phyloP scores from a whole-genome alignment of 2,329 filamentous ascomycete species.

The Diaporthe ampelina region DNA sequence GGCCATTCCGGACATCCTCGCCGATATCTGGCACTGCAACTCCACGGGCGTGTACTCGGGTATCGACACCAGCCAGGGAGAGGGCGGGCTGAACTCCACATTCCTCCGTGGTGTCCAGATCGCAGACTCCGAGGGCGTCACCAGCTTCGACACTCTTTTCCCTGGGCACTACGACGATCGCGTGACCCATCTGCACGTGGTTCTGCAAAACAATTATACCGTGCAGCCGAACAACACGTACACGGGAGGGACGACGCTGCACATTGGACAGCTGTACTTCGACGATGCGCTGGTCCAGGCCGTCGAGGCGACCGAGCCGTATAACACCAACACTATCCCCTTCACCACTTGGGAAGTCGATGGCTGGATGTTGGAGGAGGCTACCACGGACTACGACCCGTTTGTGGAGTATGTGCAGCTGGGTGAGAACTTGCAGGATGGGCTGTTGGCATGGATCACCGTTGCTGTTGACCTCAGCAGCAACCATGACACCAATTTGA shows the following conservation, averaged over 20 bases:
- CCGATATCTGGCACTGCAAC: slow-evolving; percentile 63
- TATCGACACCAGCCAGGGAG: slow-evolving; percentile 45
- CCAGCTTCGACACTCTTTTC: slow-evolving; percentile 62
- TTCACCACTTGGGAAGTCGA: slow-evolving; percentile 48
- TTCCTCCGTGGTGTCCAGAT: slow-evolving; percentile 63
- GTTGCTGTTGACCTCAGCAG: slow-evolving; percentile 27
- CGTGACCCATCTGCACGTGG: slow-evolving; percentile 59
- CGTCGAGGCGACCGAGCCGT: slow-evolving; percentile 54
- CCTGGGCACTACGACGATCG: slow-evolving; percentile 59
- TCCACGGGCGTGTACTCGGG: slow-evolving; percentile 60
- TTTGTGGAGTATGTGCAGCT: slow-evolving; percentile 61
- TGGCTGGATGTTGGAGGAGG: slow-evolving; percentile 50
- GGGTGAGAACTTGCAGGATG: slow-evolving; percentile 22
- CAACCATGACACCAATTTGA: slow-evolving; percentile 24
- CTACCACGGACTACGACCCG: slow-evolving; percentile 56
- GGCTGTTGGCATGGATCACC: slow-evolving; percentile 41
- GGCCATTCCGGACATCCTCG: slow-evolving; percentile 53
- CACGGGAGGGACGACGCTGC: slow-evolving; percentile 54
- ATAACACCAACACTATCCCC: slow-evolving; percentile 54
- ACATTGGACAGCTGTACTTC: slow-evolving; percentile 60
- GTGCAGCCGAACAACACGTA: slow-evolving; percentile 55
- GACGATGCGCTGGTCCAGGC: slow-evolving; percentile 53
- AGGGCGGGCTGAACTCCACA: slow-evolving; percentile 56
- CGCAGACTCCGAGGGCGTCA: slow-evolving; percentile 61
- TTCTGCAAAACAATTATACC: slow-evolving; percentile 53